Evolutionary conservation across 192 early-diverging fungal genomes (phyloP).

Genomic region (Mortierella claussenii): DNA sequence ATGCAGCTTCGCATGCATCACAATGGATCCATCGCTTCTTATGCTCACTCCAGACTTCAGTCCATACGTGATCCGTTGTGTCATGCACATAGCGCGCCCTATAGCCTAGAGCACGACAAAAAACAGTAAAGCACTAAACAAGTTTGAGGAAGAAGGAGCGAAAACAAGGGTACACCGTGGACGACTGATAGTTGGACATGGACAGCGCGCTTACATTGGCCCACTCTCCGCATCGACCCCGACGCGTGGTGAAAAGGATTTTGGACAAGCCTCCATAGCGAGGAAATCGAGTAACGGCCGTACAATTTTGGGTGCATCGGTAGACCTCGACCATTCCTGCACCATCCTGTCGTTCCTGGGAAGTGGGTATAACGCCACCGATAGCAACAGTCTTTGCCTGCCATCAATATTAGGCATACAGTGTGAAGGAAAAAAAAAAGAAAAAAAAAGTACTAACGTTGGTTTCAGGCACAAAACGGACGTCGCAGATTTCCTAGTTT

Average conservation of each 20-base stretch:
- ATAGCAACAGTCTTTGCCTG: slow-evolving; percentile 32
- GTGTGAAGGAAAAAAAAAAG: neutral
- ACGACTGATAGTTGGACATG: too few relatives aligned
- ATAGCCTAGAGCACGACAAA: slow-evolving; percentile 59
- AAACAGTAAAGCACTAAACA: slow-evolving; percentile 61
- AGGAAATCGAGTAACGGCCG: slow-evolving; percentile 57
- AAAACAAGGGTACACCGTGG: neutral
- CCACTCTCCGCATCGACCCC: slow-evolving; percentile 69
- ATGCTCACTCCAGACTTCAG: slow-evolving; percentile 61
- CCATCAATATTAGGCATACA: too few relatives aligned
- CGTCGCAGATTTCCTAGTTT: too few relatives aligned
- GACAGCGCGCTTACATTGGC: slow-evolving; percentile 55
- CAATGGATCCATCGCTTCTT: slow-evolving; percentile 64
- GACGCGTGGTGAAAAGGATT: slow-evolving; percentile 55
- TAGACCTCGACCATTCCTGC: slow-evolving; percentile 56
- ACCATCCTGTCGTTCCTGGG: slow-evolving; percentile 55
- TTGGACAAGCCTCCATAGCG: slow-evolving; percentile 59
- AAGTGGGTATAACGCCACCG: slow-evolving; percentile 25
- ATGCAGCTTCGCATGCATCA: slow-evolving; percentile 67
- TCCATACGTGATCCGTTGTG: slow-evolving; percentile 67
- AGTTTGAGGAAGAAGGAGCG: neutral
- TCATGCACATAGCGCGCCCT: slow-evolving; percentile 62
- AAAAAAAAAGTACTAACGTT: neutral
- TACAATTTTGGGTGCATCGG: slow-evolving; percentile 48
- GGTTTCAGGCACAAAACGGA: too few relatives aligned